phyloP scores from a whole-genome alignment of 176 grass and related monocot species.

The Rhynchospora pubera region DNA sequence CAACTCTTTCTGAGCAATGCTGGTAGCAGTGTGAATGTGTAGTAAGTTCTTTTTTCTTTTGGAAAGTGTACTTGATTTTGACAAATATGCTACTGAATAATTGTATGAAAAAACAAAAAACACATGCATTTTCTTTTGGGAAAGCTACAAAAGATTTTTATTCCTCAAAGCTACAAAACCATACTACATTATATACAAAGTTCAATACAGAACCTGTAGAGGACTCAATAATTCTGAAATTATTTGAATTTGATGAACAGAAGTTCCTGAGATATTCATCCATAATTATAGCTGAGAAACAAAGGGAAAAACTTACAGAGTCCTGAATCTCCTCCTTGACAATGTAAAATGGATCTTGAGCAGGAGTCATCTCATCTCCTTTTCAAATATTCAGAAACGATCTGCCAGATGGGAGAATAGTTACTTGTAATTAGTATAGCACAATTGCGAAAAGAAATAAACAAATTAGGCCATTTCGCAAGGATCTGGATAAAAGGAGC shows the following conservation, averaged over 20 bases:
- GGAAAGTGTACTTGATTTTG: background rate
- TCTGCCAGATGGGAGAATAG: background rate
- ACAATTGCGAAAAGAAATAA: background rate
- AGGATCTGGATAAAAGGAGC: background rate
- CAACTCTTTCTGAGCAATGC: background rate
- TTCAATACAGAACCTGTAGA: background rate
- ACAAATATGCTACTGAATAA: background rate
- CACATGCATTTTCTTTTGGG: background rate
- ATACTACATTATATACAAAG: background rate
- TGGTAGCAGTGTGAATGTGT: background rate
- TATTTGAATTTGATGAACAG: background rate
- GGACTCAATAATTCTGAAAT: background rate
- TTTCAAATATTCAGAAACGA: constrained; percentile 3
- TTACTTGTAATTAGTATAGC: background rate
- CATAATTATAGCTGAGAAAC: background rate
- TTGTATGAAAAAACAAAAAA: background rate
- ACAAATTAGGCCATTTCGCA: background rate
- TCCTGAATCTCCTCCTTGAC: constrained; percentile 94
- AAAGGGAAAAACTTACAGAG: constrained; percentile 42
- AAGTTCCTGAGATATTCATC: background rate
- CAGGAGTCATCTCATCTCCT: constrained; percentile 55
- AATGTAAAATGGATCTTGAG: constrained; percentile 94
- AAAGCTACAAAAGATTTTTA: background rate
- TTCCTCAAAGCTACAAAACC: background rate
- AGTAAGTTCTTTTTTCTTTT: background rate